Base-by-base conservation (phyloP, 352 stramenopile genomes). In the Globisporangium nagaii region DNA sequence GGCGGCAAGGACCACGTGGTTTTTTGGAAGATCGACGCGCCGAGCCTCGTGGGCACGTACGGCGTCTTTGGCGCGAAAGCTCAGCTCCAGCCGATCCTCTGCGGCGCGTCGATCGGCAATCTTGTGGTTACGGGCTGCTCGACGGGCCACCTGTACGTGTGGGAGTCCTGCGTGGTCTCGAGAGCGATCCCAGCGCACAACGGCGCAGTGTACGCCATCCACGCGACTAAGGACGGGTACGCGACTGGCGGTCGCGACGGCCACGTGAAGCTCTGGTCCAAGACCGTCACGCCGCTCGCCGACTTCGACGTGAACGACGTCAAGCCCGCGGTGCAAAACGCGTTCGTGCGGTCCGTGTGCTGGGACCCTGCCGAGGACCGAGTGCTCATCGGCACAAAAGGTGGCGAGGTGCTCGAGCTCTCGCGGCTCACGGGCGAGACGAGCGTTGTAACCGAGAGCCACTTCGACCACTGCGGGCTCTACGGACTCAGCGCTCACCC, bases 331-430 rank as follows among this genome's bases (percentile, higher is more conserved):
- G 60, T 69, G 22, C 70, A 77, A 27, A 67, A 73, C 40, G 44
- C 70, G 7, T 50, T 66, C 20, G 66, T 90, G 19, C 72, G 78
- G 13, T 84, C 74, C 1, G 58, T 93, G 25, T 77, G 55, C 54
- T 93, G 82, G 82, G 82, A 93, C 47, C 32, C 70, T 10, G 71
- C 77, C 0, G 79, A 90, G 60, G 75, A 86, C 34, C 77, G 79
- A 20, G 68, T 93, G 24, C 62, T 93, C 2, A 59, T 93, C 5
- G 78, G 77, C 25, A 88, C 76, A 0, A 86, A 81, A 60, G 67
- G 77, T 9, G 82, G 78, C 9, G 76, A 90, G 58, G 25, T 90
- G 6, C 62, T 86, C 31, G 82, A 90, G 50, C 55, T 93, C 2
- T 90, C 79, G 24, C 66, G 78, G 10, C 71, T 86, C 28, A 90